phyloP scores from a whole-genome alignment of 2,329 filamentous ascomycete genomes.

The Huntiella abstrusa region DNA sequence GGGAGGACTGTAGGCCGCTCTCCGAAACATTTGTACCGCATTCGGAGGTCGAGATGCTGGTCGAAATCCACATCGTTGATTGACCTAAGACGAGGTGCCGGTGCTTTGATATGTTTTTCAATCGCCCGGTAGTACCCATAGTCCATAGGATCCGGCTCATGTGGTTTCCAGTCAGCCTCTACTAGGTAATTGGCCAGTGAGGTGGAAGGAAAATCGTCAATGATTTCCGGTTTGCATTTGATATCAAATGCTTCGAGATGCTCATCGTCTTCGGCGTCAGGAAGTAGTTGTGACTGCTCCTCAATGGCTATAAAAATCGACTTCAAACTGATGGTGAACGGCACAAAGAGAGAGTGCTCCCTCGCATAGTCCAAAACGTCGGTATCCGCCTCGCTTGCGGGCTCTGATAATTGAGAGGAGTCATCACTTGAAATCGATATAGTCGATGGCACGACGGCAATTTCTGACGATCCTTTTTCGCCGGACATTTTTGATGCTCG shows the following conservation, averaged over 20 bases:
- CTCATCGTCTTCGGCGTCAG: conserved; percentile 4
- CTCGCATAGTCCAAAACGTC: conserved; percentile 9
- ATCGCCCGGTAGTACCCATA: not conserved
- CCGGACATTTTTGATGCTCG: no score
- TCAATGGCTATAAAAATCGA: conserved; percentile 2
- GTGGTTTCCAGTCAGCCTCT: not conserved
- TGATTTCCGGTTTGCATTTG: not conserved
- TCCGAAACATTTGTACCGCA: conserved; percentile 1
- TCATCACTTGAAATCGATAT: no score
- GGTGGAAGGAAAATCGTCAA: not conserved
- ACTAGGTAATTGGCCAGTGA: conserved; percentile 4
- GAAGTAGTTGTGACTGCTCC: not conserved
- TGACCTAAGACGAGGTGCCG: not conserved
- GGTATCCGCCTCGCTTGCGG: no score
- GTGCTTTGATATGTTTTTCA: conserved; percentile 1
- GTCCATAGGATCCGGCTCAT: not conserved
- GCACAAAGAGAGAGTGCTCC: conserved; percentile 10
- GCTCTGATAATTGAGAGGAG: no score
- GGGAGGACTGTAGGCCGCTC: conserved; percentile 1
- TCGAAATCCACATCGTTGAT: conserved; percentile 1
- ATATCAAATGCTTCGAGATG: conserved; percentile 3
- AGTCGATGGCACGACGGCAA: no score
- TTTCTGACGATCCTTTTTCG: no score
- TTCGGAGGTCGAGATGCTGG: not conserved
- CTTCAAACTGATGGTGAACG: conserved; percentile 4